Conservation (phyloP, 1,284 basidiomycete genomes). For the Puccinia novopanici region DNA sequence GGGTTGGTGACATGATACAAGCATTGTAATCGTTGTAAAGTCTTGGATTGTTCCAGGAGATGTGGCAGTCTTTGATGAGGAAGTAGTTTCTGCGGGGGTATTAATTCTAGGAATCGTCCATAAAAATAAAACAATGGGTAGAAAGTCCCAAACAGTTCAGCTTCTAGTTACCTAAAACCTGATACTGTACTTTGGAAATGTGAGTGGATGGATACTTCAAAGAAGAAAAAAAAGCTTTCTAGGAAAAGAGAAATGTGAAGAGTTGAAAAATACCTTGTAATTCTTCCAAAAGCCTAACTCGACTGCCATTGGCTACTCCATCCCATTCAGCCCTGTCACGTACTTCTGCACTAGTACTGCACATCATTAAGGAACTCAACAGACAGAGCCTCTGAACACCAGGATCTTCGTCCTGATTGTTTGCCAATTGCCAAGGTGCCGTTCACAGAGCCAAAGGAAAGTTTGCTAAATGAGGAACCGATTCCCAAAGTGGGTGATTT, state of each 20-base stretch:
- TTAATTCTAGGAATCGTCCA: slow-evolving; percentile 66
- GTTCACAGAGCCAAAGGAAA: background rate
- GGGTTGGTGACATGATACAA: slow-evolving; percentile 71
- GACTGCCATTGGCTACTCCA: slow-evolving; percentile 76
- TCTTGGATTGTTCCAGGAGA: slow-evolving; percentile 81
- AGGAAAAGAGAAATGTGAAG: background rate
- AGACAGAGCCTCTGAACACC: slow-evolving; percentile 42
- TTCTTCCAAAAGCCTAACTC: slow-evolving; percentile 72
- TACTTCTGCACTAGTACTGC: slow-evolving; percentile 69
- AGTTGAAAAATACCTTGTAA: slow-evolving; percentile 71
- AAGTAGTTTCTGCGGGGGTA: slow-evolving; percentile 87
- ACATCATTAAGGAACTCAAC: slow-evolving; percentile 55
- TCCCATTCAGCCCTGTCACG: slow-evolving; percentile 82
- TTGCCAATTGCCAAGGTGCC: background rate
- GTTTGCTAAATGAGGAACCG: slow-evolving; percentile 7
- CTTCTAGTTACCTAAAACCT: slow-evolving; percentile 16
- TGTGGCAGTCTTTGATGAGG: slow-evolving; percentile 82
- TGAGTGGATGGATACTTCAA: background rate
- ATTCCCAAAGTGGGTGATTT: slow-evolving; percentile 53
- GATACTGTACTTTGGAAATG: background rate
- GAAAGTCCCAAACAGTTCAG: slow-evolving; percentile 9
- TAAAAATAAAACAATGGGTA: background rate
- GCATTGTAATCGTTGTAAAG: slow-evolving; percentile 75
- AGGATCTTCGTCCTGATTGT: slow-evolving; percentile 33
- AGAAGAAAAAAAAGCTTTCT: background rate